These are phyloP conservation scores for Fraxinus latifolia DNA, from an alignment of 305 asterid genomes.

Conservation along the genomic window DNA sequence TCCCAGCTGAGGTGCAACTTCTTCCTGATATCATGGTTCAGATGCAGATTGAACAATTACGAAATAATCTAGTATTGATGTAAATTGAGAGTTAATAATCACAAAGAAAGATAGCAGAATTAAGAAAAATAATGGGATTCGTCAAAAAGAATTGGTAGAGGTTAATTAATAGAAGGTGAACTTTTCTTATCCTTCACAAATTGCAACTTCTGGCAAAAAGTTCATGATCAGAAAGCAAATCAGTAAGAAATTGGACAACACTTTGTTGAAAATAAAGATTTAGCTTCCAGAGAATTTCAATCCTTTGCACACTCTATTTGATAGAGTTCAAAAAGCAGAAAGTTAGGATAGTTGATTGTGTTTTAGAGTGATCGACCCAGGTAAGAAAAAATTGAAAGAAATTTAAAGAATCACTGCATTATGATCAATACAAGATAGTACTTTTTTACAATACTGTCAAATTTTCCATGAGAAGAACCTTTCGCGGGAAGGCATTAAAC, in stretches of 20 bases:
- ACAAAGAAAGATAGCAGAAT: background rate
- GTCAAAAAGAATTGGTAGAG: background rate
- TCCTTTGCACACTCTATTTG: background rate
- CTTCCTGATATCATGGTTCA: slow-evolving; percentile 60
- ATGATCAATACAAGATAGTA: background rate
- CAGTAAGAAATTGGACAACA: background rate
- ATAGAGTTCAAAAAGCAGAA: background rate
- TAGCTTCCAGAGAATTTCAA: background rate
- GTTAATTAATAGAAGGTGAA: background rate
- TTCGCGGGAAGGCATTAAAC: background rate
- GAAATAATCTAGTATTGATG: background rate
- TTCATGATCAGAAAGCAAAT: background rate
- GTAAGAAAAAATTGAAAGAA: background rate
- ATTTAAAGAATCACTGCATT: background rate
- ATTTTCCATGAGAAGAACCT: background rate
- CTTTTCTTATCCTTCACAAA: background rate
- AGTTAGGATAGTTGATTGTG: background rate
- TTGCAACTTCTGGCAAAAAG: background rate
- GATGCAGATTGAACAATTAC: slow-evolving; percentile 24
- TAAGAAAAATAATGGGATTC: background rate
- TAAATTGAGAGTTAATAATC: background rate
- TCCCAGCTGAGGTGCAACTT: slow-evolving; percentile 95
- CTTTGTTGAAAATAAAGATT: background rate
- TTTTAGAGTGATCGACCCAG: background rate
- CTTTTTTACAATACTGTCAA: background rate